phyloP scores from a whole-genome alignment of 73 alveolate species.

The Blepharisma stoltei region DNA sequence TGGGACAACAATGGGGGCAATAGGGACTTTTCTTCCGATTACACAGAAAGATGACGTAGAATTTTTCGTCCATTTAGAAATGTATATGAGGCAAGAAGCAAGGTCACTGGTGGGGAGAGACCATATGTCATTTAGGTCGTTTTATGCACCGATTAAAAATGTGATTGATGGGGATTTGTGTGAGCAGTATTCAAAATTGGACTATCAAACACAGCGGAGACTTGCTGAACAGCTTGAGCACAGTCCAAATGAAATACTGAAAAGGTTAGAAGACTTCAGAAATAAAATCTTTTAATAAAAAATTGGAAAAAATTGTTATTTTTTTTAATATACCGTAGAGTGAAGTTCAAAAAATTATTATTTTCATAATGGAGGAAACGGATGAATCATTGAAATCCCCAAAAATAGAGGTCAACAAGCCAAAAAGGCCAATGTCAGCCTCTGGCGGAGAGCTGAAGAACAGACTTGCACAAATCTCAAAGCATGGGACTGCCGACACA shows the following conservation, averaged over 20 bases:
- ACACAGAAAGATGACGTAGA: conserved; percentile 92
- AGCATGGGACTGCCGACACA: too few relatives aligned
- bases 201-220: conserved; percentile 76
- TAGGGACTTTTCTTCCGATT: conserved; percentile 92
- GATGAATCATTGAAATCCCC: too few relatives aligned
- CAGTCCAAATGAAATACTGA: conserved; percentile 87
- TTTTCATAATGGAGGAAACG: too few relatives aligned
- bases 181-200: conserved; percentile 82
- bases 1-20: conserved; percentile 92
- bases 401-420: too few relatives aligned
- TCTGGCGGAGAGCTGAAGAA: too few relatives aligned
- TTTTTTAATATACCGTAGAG: too few relatives aligned
- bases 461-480: too few relatives aligned
- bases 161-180: conserved; percentile 97
- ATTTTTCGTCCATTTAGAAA: conserved; percentile 98
- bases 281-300: conserved; percentile 58
- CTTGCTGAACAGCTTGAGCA: conserved; percentile 92
- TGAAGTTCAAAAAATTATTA: too few relatives aligned
- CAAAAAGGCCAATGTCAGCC: too few relatives aligned
- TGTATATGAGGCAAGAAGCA: conserved; percentile 95
- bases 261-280: conserved; percentile 90
- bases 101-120: conserved; percentile 98
- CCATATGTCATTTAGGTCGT: conserved; percentile 92
- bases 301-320: too few relatives aligned
- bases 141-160: conserved; percentile 26